Base-by-base conservation (phyloP, 139 green algal species). In the Marvania coccoides region DNA sequence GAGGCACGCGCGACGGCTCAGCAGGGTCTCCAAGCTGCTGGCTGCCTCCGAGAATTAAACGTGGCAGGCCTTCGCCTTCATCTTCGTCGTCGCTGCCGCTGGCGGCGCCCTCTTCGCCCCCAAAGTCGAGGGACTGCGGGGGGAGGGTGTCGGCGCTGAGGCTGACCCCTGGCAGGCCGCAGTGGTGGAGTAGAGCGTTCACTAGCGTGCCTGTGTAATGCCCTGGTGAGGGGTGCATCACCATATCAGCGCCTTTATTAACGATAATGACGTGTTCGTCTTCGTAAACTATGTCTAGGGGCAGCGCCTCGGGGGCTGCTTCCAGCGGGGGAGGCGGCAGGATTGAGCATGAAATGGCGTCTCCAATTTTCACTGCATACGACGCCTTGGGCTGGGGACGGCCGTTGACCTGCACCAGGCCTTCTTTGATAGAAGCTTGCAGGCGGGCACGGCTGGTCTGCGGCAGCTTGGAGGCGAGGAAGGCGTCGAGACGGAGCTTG, bases 161-260 rank as follows among this genome's bases (percentile, higher is more conserved):
- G n/a, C 46, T 55, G 31, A 82, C 63, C 1, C 71, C 59, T 3
- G 87, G 87, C 61, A 92, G 73, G 0, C 71, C 63, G 70, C 82
- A 97, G 79, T 96, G 93, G 60, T 93, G 77, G 48, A 99, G 82
- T 55, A 99, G 67, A 0, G 90, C 94, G 73, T 99, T 98, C n/a
- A 99, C 94, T 4, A 99, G 84, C 3, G 94, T 99, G 54, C 90
- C 90, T 12, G 39, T 79, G 55, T 71, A 65, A 74, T 96, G 79
- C 3, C 90, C 91, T 0, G 85, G 77, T 1, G 79, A 76, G 3
- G 88, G 81, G 72, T 98, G 93, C 23, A 96, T 81, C 31, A 98
- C 92, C 88, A 99, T 92, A 39, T 88, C 90, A 29, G 82, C 72
- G 2, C 39, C 66, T 78, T 99, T 99, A 83, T 98, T 93, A 23